Conservation (phyloP, 305 asterid species). For the Nicotiana rustica region DNA sequence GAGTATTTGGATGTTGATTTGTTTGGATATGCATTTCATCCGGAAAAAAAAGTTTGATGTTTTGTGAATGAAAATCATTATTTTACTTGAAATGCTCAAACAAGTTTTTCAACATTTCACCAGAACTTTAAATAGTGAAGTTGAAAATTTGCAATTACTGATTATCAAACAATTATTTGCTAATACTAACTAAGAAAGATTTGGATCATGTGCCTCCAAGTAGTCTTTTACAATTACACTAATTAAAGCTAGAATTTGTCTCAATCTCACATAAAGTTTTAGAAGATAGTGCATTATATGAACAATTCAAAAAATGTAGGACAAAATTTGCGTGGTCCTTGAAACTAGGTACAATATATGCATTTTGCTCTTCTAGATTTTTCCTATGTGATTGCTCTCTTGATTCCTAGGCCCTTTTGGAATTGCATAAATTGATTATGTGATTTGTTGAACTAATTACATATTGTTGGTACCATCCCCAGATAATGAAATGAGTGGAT, state of each 20-base stretch:
- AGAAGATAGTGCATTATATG: not conserved
- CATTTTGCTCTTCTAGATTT: not conserved
- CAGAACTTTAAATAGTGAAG: no score
- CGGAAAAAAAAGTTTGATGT: no score
- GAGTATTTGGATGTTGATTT: no score
- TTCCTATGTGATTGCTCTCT: not conserved
- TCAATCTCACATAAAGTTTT: not conserved
- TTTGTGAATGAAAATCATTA: no score
- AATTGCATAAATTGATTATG: conserved; percentile 2
- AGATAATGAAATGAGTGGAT: conserved; percentile 3
- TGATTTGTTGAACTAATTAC: not conserved
- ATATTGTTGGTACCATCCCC: not conserved
- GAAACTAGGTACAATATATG: not conserved
- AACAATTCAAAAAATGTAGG: not conserved
- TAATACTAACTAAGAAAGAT: not conserved
- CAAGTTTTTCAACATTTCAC: no score
- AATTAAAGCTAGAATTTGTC: not conserved
- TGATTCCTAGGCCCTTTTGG: not conserved
- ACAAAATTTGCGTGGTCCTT: not conserved
- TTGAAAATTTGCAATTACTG: no score
- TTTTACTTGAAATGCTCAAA: no score
- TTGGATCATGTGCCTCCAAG: not conserved
- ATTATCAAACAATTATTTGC: no score
- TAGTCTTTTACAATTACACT: not conserved
- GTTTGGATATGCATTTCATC: no score